Base-by-base conservation (phyloP, 148 eudicot genomes). In the Fagopyrum homotropicum region DNA sequence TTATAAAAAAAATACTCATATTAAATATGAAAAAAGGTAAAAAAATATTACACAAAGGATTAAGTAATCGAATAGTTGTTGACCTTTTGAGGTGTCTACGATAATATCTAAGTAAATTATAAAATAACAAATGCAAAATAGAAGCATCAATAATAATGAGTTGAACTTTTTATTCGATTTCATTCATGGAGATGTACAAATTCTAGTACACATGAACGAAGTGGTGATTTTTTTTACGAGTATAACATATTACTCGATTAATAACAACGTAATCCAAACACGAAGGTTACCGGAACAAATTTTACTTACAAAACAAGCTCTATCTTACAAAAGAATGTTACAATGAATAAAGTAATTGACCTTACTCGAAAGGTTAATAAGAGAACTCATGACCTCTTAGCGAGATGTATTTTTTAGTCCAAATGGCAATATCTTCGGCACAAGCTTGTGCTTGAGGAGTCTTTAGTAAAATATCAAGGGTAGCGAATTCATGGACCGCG, bases 371-470 rank as follows among this genome's bases (percentile, higher is more conserved):
- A 48, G 43, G 6, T 83, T 66, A 93, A 74, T 93, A 93, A 17
- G 98, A 93, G 83, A 93, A 93, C 82, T 93, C 98, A 76, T 91
- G 98, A 56, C 98, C 98, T 63, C 97, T 87, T 22, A 88, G 82
- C 26, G 98, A 93, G 17, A 93, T 93, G 76, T 89, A 83, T 75
- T 93, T 93, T 84, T 93, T 93, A 43, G 87, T 97, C 98, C 98
- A 93, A 68, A 93, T 93, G 57, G 98, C 86, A 76, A 93, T 88
- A 77, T 93, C 98, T 81, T 93, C 98, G 0, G 97, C 88, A 81
- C 98, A 93, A 1, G 93, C 98, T 81, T 85, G 89, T 44, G 98
- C 98, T 75, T 91, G 97, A 64, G 98, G 93, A 12, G 92, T 91
- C 86, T 86, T 91, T 6, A 93, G 84, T 50, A 93, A 91, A 91